Percentiles rank a stretch among this genome's conserved stretches.
Conservation (phyloP, 1,284 basidiomycete genomes). For the Tetrapyrgos nigripes region DNA sequence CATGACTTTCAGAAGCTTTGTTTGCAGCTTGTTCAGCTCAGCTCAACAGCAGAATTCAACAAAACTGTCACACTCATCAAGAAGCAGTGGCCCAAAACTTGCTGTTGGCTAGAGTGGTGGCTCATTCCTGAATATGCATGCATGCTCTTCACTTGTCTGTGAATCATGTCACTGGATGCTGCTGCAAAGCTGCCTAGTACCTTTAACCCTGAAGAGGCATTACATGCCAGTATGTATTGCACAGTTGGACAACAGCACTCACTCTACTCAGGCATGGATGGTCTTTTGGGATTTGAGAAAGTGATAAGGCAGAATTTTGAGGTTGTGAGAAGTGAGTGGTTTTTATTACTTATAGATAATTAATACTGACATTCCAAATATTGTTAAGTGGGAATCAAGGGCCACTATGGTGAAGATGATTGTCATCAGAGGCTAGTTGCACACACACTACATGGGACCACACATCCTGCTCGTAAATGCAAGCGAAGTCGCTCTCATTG, state of each 20-base stretch:
- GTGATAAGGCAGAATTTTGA: not conserved
- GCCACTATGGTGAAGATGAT: not conserved
- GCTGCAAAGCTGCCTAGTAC: slow-evolving; percentile 34
- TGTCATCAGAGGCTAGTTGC: not conserved
- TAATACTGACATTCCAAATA: not conserved
- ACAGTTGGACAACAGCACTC: slow-evolving; percentile 15
- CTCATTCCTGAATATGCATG: slow-evolving; percentile 25
- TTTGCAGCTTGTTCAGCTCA: slow-evolving; percentile 11
- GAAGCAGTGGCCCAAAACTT: slow-evolving; percentile 23
- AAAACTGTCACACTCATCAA: slow-evolving; percentile 12
- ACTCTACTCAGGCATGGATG: slow-evolving; percentile 28
- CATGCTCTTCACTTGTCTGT: slow-evolving; percentile 33
- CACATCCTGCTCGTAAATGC: not conserved
- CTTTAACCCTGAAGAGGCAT: slow-evolving; percentile 39
- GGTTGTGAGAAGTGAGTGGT: not conserved
- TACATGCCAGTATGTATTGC: slow-evolving; percentile 36
- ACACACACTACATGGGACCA: not conserved
- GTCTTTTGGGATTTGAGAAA: slow-evolving; percentile 19
- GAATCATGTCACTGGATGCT: slow-evolving; percentile 18
- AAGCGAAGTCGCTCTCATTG: not conserved
- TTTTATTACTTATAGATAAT: not conserved
- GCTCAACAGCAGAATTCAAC: slow-evolving; percentile 13
- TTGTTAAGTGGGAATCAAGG: not conserved
- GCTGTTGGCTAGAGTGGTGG: slow-evolving; percentile 39
- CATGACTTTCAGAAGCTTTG: slow-evolving; percentile 21